A percentile compares a stretch with the other conserved stretches of the same genome.
phyloP scores from a whole-genome alignment of 495 filamentous ascomycete species.

The Bacidia gigantensis region DNA sequence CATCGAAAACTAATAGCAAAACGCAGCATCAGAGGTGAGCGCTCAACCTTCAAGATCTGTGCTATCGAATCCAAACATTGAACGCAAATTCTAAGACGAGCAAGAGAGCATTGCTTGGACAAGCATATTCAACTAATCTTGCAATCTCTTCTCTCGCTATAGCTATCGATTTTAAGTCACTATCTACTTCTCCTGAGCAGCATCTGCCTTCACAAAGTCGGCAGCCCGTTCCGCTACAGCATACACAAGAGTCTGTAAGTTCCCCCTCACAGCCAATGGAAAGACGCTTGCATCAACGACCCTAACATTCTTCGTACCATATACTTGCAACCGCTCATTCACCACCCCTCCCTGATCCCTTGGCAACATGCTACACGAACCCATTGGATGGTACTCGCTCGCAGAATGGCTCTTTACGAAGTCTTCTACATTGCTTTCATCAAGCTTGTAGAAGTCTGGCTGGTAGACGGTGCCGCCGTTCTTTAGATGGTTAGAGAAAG shows the following conservation, averaged over 20 bases:
- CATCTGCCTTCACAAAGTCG: slow-evolving; percentile 25
- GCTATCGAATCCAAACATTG: too few relatives aligned
- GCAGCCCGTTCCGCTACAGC: slow-evolving; percentile 44
- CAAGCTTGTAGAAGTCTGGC: slow-evolving; percentile 14
- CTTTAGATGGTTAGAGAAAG: slow-evolving; percentile 13
- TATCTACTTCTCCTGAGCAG: too few relatives aligned
- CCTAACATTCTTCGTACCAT: slow-evolving; percentile 36
- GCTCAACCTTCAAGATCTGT: too few relatives aligned
- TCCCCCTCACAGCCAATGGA: slow-evolving; percentile 39
- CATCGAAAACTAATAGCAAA: too few relatives aligned
- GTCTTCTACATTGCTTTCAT: slow-evolving; percentile 10
- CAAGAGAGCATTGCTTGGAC: too few relatives aligned
- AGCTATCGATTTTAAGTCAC: too few relatives aligned
- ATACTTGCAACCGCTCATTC: slow-evolving; percentile 30
- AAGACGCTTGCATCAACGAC: slow-evolving; percentile 44
- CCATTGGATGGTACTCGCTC: slow-evolving; percentile 26
- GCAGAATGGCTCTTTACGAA: slow-evolving; percentile 11
- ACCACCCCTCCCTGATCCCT: slow-evolving; percentile 32
- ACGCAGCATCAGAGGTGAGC: too few relatives aligned
- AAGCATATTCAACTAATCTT: too few relatives aligned
- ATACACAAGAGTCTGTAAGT: slow-evolving; percentile 40
- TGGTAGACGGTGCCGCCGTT: slow-evolving; percentile 9
- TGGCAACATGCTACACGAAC: slow-evolving; percentile 40
- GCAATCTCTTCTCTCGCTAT: too few relatives aligned
- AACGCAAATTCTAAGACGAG: too few relatives aligned